These are phyloP conservation scores for Balamuthia mandrillaris DNA, from an alignment of 208 protist species.

Conservation along the genomic window DNA sequence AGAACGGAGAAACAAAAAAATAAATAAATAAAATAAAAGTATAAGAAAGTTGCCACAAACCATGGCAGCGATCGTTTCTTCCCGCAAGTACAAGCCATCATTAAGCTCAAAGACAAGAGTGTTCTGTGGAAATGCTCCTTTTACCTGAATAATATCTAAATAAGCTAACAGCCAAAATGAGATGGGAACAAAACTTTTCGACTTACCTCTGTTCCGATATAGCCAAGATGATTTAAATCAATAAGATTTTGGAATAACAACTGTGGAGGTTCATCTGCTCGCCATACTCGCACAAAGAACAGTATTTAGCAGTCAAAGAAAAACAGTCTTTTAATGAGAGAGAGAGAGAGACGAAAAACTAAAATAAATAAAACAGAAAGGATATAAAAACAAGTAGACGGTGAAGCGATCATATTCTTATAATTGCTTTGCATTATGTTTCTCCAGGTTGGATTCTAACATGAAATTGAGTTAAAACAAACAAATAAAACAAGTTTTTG, in stretches of 20 bases:
- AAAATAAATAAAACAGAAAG: no score
- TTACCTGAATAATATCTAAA: no score
- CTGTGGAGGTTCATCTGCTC: no score
- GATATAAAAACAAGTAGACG: conserved; percentile 17
- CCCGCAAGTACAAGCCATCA: conserved; percentile 14
- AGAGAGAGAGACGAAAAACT: no score
- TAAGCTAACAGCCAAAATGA: no score
- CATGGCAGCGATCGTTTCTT: conserved; percentile 13
- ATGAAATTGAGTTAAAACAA: neutral
- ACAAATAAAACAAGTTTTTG: neutral
- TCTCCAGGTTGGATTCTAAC: conserved; percentile 32
- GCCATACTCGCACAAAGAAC: conserved; percentile 32
- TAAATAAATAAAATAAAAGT: neutral
- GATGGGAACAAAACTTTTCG: no score
- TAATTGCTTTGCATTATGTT: neutral
- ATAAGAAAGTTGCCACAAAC: neutral
- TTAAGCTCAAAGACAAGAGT: conserved; percentile 30
- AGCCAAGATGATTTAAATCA: conserved; percentile 23
- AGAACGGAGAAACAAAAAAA: no score
- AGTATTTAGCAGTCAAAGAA: neutral
- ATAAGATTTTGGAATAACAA: conserved; percentile 22
- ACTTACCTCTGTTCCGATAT: conserved; percentile 3
- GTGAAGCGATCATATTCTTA: neutral
- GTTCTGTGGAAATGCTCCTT: conserved; percentile 10
- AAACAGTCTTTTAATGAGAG: neutral